Evolutionary conservation across 495 filamentous ascomycete genomes (phyloP).

Genomic region (Podospora pseudoanserina): DNA sequence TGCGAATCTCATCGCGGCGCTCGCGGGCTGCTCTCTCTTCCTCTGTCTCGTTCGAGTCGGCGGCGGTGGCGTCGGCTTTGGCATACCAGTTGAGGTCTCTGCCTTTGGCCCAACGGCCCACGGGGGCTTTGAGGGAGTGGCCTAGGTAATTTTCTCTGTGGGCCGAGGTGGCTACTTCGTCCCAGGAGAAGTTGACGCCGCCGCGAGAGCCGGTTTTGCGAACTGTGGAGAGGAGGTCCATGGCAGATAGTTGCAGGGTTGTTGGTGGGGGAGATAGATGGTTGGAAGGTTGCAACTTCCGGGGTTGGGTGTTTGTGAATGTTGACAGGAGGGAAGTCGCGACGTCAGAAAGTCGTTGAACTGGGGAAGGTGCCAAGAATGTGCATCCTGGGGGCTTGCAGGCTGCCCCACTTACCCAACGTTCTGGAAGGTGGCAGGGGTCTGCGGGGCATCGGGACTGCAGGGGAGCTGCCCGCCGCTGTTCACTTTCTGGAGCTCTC

Average conservation of each 20-base stretch:
- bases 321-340: not conserved
- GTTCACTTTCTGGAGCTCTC: not conserved
- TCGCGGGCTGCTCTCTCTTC: conserved; percentile 60
- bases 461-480: not conserved
- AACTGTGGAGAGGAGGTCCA: conserved; percentile 92
- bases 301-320: not conserved
- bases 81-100: conserved; percentile 87
- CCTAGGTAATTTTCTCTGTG: conserved; percentile 98
- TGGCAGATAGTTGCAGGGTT: conserved; percentile 32
- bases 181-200: conserved; percentile 94
- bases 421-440: not conserved
- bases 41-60: conserved; percentile 51
- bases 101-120: conserved; percentile 93
- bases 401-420: not conserved
- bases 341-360: not conserved
- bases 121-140: conserved; percentile 91
- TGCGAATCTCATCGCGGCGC: conserved; percentile 72
- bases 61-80: conserved; percentile 55
- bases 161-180: conserved; percentile 78
- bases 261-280: not conserved
- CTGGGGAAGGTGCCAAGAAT: not conserved
- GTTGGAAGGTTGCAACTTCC: not conserved
- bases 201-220: conserved; percentile 93
- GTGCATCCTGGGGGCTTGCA: not conserved
- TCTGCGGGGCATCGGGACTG: too few species aligned